A percentile compares a stretch with the other conserved stretches of the same genome.
phyloP scores from a whole-genome alignment of 345 rosid genomes.

The Sapria himalayana region DNA sequence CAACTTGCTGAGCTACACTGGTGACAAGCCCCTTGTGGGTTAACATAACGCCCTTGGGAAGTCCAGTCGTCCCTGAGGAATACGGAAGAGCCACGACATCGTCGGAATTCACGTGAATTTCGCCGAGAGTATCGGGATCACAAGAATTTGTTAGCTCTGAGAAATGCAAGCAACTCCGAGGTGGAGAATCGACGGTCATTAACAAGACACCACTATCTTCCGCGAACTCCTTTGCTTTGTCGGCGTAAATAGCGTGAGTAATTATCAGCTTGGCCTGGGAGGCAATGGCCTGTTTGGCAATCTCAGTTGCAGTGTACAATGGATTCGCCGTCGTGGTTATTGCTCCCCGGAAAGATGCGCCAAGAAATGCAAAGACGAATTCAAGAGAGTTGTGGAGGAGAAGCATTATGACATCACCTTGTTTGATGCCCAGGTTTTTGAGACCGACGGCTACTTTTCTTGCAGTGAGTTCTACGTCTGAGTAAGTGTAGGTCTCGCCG shows the following conservation, averaged over 20 bases:
- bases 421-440: conserved; percentile 26
- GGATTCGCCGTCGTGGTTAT: conserved; percentile 61
- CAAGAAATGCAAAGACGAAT: conserved; percentile 57
- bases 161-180: conserved; percentile 40
- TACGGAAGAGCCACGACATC: conserved; percentile 80
- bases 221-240: conserved; percentile 28
- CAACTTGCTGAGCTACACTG: conserved; percentile 77
- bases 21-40: conserved; percentile 63
- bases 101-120: conserved; percentile 23
- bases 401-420: conserved; percentile 59
- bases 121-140: conserved; percentile 22
- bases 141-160: conserved; percentile 25
- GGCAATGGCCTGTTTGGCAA: conserved; percentile 41
- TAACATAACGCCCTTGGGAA: conserved; percentile 91
- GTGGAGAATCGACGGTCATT: conserved; percentile 20
- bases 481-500: conserved; percentile 33
- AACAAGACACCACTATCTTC: conserved; percentile 14
- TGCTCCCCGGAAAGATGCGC: conserved; percentile 55
- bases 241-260: conserved; percentile 32
- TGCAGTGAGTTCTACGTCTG: conserved; percentile 50
- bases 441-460: conserved; percentile 42
- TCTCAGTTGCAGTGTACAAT: conserved; percentile 57
- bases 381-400: conserved; percentile 48
- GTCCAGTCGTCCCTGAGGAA: conserved; percentile 87
- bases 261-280: conserved; percentile 33